These are phyloP conservation scores for Trichoderma simmonsii DNA, from an alignment of 2,329 filamentous ascomycete species.

Conservation along the genomic window DNA sequence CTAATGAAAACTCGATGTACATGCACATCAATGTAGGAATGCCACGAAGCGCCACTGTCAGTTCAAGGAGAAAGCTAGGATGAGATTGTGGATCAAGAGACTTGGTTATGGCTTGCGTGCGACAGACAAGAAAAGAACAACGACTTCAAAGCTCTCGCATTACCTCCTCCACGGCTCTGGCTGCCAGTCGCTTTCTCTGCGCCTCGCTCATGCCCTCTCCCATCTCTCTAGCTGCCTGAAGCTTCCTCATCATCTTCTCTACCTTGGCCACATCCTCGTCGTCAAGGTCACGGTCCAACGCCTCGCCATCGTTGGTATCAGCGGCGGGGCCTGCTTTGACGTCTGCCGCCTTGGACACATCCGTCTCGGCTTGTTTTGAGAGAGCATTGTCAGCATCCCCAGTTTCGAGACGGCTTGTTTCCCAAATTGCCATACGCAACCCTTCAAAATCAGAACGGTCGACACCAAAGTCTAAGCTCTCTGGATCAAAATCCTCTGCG, in stretches of 20 bases:
- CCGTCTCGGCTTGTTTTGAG: conserved; percentile 19
- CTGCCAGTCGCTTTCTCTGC: conserved; percentile 59
- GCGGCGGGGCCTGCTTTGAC: background rate
- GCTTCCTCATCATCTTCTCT: conserved; percentile 61
- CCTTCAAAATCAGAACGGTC: conserved; percentile 53
- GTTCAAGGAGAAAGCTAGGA: background rate
- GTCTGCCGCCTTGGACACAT: conserved; percentile 17
- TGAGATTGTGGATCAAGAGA: background rate
- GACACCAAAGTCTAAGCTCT: conserved; percentile 50
- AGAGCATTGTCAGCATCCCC: conserved; percentile 28
- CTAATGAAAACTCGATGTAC: too few relatives aligned
- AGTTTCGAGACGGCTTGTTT: conserved; percentile 21
- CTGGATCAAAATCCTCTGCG: conserved; percentile 41
- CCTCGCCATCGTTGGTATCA: background rate
- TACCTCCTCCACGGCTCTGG: conserved; percentile 60
- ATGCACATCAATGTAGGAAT: background rate
- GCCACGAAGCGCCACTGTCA: background rate
- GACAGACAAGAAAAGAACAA: background rate
- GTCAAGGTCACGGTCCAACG: conserved; percentile 32
- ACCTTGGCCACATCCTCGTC: conserved; percentile 57
- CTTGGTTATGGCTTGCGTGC: background rate
- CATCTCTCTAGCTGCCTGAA: conserved; percentile 60
- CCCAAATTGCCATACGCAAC: conserved; percentile 52
- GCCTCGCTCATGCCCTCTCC: conserved; percentile 58
- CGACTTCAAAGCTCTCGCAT: conserved; percentile 54